Evolutionary conservation across 208 protist genomes (phyloP), one percentile per base, ranked within the genome.

Genomic region (Trypanosoma platydactyli): DNA sequence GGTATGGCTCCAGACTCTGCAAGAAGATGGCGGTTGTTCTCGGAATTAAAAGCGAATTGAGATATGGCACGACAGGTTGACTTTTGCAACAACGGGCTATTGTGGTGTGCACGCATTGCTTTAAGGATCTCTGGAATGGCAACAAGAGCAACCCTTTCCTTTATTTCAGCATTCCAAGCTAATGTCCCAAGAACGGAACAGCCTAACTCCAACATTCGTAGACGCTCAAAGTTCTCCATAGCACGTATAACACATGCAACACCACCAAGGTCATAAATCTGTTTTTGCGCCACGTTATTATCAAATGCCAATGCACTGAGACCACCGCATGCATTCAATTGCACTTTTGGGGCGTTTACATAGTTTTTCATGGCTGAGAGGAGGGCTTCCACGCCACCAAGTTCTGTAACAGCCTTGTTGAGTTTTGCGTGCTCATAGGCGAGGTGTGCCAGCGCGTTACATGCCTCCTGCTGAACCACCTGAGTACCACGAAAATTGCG

Each of bases 11-110:
- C 92, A n/a, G 78, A 70, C 30, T 93, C 84, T 29, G 81, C 76
- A 6, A 97, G 77, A 54, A 94, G 75, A 64, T 91, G 79, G 3
- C 92, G 84, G 60, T 97, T 97, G 58, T 72, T 91, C 61, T 97
- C 86, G 4, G 88, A 94, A 76, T 97, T 95, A 73, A 95, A 97
- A 41, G 92, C 89, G 62, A 97, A 95, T 75, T 97, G 92, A 42
- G 89, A 93, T 53, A 95, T 91, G 59, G 92, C 92, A 51, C 92
- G 78, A 68, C 89, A 95, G 11, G 88, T 94, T 41, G 89, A 95
- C 77, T 97, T 97, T 69, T 97, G 92, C 40, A 97, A 76, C 44
- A 94, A 69, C 20, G 89, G 79, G 61, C 84, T 93, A 62, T 77
- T 65, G 62, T 84, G 76, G 63, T 95, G 86, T 42, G 72, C 72